Evolutionary conservation across 441 rosid species (phyloP).

Genomic region (Flueggea neowawraea): DNA sequence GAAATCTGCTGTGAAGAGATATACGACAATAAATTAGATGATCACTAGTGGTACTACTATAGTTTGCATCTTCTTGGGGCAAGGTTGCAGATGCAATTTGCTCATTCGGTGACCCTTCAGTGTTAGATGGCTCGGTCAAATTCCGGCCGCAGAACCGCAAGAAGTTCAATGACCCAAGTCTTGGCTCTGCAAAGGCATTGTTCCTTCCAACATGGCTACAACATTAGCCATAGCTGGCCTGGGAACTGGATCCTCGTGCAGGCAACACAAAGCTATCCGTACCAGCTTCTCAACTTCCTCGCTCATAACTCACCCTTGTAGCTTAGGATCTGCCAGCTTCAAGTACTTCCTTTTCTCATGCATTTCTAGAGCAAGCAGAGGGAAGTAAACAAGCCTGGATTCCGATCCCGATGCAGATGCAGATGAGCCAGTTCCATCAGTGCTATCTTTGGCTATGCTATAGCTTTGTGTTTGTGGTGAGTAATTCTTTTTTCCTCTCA

Average conservation of each 20-base stretch:
- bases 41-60: not conserved
- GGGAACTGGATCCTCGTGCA: constrained; percentile 66
- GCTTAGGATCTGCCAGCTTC: constrained; percentile 75
- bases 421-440: constrained; percentile 29
- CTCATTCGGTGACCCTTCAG: not conserved
- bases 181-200: constrained; percentile 57
- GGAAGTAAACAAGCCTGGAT: constrained; percentile 53
- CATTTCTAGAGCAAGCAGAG: constrained; percentile 85
- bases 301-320: constrained; percentile 60
- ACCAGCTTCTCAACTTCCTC: constrained; percentile 67
- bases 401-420: constrained; percentile 40
- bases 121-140: constrained; percentile 64
- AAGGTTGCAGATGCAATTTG: not conserved
- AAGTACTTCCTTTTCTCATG: constrained; percentile 73
- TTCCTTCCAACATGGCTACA: constrained; percentile 83
- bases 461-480: constrained; percentile 46
- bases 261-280: constrained; percentile 65
- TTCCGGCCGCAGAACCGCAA: constrained; percentile 78
- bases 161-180: constrained; percentile 69
- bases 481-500: constrained; percentile 93
- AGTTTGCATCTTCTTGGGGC: not conserved
- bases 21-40: not conserved
- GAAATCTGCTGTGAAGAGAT: not conserved
- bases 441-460: constrained; percentile 28
- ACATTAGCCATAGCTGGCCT: constrained; percentile 69